Conservation (phyloP, 805 yeast species). For the Candida michaelii region DNA sequence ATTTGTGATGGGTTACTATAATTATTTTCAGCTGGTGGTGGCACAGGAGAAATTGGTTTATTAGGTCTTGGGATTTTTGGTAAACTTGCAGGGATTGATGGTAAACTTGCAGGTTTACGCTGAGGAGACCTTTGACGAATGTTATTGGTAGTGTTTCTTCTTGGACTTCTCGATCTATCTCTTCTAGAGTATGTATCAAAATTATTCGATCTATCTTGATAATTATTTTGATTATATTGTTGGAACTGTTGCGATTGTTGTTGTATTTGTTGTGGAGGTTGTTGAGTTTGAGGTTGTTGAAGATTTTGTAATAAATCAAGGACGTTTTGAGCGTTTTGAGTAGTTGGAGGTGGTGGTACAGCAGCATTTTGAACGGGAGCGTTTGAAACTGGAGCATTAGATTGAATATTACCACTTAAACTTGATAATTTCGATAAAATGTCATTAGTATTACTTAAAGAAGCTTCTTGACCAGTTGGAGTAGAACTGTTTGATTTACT, state of each 20-base stretch:
- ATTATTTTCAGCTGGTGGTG: constrained; percentile 2
- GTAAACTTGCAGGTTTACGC: constrained; percentile 15
- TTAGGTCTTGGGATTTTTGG: constrained; percentile 10
- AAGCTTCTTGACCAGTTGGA: constrained; percentile 18
- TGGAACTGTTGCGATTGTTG: background rate
- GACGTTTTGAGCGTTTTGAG: constrained; percentile 31
- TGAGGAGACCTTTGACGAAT: constrained; percentile 31
- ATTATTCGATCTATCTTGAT: constrained; percentile 14
- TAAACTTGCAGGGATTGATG: constrained; percentile 15
- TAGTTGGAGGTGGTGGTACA: constrained; percentile 42
- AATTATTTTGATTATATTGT: background rate
- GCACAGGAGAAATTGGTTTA: constrained; percentile 2
- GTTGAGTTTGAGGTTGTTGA: constrained; percentile 17
- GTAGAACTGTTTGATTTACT: constrained; percentile 34
- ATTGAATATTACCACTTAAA: constrained; percentile 19
- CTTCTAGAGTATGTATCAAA: constrained; percentile 42
- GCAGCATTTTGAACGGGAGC: too few relatives aligned
- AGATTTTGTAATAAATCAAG: constrained; percentile 8
- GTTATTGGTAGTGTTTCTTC: constrained; percentile 20
- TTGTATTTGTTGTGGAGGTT: background rate
- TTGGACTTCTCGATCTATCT: constrained; percentile 57
- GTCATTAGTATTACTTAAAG: constrained; percentile 20
- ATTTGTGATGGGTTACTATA: constrained; percentile 2
- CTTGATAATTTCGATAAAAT: constrained; percentile 46
- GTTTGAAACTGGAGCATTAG: constrained; percentile 33